These are phyloP conservation scores for Triticum timopheevii DNA, from an alignment of 176 grass and related monocot species.

Conservation along the genomic window DNA sequence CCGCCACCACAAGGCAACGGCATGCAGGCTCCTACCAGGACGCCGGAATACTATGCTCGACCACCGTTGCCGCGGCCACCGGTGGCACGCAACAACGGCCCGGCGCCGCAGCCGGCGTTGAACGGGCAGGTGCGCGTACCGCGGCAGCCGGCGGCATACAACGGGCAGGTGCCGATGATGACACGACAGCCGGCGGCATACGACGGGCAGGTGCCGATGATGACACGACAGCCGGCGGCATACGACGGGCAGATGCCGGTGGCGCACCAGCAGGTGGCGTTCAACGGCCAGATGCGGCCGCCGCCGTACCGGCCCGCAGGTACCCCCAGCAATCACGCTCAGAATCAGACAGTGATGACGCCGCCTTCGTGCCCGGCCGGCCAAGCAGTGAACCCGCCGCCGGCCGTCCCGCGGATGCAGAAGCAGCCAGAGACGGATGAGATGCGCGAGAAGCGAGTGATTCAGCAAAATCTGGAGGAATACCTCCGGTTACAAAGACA, in stretches of 20 bases:
- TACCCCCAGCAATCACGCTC: background rate
- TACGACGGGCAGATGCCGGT: background rate
- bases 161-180: background rate
- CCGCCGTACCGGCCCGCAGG: background rate
- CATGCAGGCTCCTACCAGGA: background rate
- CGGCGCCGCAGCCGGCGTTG: background rate
- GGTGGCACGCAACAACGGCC: background rate
- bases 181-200: background rate
- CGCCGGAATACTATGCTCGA: background rate
- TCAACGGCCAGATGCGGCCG: background rate
- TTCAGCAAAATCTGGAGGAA: background rate
- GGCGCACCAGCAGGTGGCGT: background rate
- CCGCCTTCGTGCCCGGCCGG: background rate
- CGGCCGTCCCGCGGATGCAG: background rate
- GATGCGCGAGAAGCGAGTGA: background rate
- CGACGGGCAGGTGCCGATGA: background rate
- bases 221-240: background rate
- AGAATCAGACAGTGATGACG: background rate
- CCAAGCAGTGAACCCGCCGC: background rate
- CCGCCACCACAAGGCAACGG: background rate
- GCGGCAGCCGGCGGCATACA: background rate
- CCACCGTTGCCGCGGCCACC: background rate
- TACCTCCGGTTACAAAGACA: background rate
- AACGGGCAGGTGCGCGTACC: background rate
- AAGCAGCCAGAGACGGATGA: background rate